Conservation (phyloP, 2,329 filamentous ascomycete genomes). For the Anisogramma anomala region DNA sequence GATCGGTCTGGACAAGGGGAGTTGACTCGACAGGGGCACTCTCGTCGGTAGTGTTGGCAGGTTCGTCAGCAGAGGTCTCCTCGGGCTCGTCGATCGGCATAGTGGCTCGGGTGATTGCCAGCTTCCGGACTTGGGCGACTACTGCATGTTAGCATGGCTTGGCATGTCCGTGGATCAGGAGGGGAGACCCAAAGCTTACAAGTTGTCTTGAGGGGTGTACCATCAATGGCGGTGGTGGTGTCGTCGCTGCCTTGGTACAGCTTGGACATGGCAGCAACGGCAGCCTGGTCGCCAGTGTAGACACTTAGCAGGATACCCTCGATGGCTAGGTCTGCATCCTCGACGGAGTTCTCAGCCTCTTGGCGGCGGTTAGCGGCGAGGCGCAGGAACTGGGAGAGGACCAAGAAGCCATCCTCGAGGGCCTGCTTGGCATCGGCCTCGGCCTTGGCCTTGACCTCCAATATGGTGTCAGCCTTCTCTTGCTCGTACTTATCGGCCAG, state of each 20-base stretch:
- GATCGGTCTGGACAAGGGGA: conserved; percentile 41
- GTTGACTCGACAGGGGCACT: conserved; percentile 19
- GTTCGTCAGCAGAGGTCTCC: conserved; percentile 19
- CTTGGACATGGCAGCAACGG: conserved; percentile 65
- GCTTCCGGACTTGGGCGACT: conserved; percentile 50
- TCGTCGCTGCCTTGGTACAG: conserved; percentile 63
- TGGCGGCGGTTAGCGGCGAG: conserved; percentile 65
- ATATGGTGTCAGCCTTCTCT: conserved; percentile 41
- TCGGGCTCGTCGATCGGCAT: conserved; percentile 18
- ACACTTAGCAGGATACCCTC: conserved; percentile 70
- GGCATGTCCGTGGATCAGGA: no score
- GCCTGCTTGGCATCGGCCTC: conserved; percentile 41
- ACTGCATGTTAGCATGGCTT: conserved; percentile 18
- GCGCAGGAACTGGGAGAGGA: conserved; percentile 68
- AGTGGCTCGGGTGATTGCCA: conserved; percentile 36
- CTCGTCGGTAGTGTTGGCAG: conserved; percentile 23
- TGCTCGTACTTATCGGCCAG: conserved; percentile 40
- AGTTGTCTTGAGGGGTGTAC: conserved; percentile 54
- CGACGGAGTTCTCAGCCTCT: conserved; percentile 51
- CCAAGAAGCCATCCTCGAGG: conserved; percentile 53
- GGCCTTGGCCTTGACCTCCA: conserved; percentile 44
- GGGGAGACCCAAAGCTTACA: conserved; percentile 56
- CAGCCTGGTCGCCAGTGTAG: conserved; percentile 65
- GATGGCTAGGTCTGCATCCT: conserved; percentile 68
- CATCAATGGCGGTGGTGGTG: conserved; percentile 50